phyloP scores from a whole-genome alignment of 2,329 filamentous ascomycete genomes.

The Phyllosticta citribraziliensis region DNA sequence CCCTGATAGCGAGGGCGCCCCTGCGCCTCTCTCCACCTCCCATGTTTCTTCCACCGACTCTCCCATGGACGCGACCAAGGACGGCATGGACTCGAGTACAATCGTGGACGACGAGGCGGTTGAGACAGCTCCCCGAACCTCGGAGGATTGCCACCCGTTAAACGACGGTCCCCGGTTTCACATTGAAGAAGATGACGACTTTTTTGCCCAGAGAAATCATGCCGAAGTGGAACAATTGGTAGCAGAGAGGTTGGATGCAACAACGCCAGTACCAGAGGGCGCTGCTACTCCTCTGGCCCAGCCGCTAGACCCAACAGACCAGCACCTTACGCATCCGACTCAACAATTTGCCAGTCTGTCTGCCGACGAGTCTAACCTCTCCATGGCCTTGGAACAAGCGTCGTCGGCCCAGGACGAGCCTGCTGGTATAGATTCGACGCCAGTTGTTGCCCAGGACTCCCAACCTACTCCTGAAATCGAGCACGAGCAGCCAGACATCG shows the following conservation, averaged over 20 bases:
- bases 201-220: neutral
- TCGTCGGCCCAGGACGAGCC: neutral
- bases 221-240: neutral
- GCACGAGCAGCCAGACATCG: conserved; percentile 10
- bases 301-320: neutral
- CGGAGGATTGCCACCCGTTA: conserved; percentile 8
- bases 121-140: conserved; percentile 9
- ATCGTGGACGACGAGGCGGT: conserved; percentile 12
- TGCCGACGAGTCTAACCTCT: neutral
- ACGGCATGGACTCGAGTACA: conserved; percentile 12
- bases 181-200: conserved; percentile 5
- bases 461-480: conserved; percentile 3
- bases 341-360: neutral
- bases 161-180: conserved; percentile 4
- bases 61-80: conserved; percentile 8
- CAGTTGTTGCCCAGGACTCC: neutral
- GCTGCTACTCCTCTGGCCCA: neutral
- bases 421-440: neutral
- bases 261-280: neutral
- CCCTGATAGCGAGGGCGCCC: conserved; percentile 27
- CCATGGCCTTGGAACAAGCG: neutral
- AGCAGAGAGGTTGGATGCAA: neutral
- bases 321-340: neutral
- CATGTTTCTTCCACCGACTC: conserved; percentile 13
- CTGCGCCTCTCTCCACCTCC: conserved; percentile 12